Evolutionary conservation across 2,329 filamentous ascomycete species (phyloP).

Genomic region (Arthrobotrys sinensis): DNA sequence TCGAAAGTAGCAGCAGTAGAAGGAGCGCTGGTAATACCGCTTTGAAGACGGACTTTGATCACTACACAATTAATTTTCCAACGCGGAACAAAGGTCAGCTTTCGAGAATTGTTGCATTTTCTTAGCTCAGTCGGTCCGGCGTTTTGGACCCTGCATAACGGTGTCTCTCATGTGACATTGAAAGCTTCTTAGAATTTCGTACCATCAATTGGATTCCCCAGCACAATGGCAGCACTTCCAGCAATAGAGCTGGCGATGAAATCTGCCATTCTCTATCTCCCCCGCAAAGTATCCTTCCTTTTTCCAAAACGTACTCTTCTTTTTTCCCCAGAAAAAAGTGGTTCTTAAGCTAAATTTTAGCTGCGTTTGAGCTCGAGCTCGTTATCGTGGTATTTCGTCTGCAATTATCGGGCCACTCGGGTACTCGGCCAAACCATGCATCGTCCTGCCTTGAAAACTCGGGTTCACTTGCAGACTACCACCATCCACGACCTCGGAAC

Average conservation of each 20-base stretch:
- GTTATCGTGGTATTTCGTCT: conserved; percentile 5
- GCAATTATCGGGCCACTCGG: conserved; percentile 38
- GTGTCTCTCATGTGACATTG: no score
- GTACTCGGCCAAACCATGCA: conserved; percentile 40
- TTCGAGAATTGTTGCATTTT: conserved; percentile 6
- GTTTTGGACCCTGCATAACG: conserved; percentile 17
- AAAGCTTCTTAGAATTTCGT: neutral
- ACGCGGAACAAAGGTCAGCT: conserved; percentile 5
- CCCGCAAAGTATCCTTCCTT: neutral
- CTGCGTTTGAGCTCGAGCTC: neutral
- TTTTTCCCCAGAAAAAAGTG: conserved; percentile 11
- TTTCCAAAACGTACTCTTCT: no score
- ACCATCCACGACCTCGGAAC: conserved; percentile 18
- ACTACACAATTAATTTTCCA: conserved; percentile 66
- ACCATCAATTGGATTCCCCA: conserved; percentile 85
- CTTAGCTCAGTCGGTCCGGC: no score
- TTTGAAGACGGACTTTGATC: conserved; percentile 85
- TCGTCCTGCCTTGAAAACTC: conserved; percentile 1
- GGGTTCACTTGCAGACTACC: conserved; percentile 7
- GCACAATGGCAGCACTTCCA: conserved; percentile 86
- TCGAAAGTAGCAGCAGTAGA: conserved; percentile 51
- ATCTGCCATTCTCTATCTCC: conserved; percentile 72
- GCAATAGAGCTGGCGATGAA: conserved; percentile 95
- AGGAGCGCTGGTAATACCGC: conserved; percentile 68
- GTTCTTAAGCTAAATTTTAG: neutral